These are phyloP conservation scores for Penicillium herquei DNA, from an alignment of 495 filamentous ascomycete species.

Conservation along the genomic window DNA sequence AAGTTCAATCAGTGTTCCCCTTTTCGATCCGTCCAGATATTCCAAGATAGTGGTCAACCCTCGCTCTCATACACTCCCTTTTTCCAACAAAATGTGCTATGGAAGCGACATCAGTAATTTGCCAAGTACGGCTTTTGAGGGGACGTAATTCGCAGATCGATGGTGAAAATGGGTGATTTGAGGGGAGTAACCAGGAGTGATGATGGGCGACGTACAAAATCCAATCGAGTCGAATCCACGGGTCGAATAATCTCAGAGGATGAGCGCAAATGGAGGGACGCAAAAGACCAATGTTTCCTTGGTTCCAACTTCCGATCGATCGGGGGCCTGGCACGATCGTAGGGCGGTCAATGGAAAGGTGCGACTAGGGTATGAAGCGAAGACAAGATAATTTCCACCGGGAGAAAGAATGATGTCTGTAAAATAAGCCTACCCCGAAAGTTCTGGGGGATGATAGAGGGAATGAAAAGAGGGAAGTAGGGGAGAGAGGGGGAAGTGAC, in stretches of 20 bases:
- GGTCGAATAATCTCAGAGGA: neutral
- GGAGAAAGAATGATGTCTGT: neutral
- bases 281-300: neutral
- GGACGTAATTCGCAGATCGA: neutral
- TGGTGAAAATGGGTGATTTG: too few species aligned
- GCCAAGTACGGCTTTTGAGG: neutral
- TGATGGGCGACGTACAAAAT: conserved; percentile 13
- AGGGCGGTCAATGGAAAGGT: conserved; percentile 16
- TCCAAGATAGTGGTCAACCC: too few species aligned
- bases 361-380: neutral
- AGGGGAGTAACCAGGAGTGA: too few species aligned
- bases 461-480: conserved; percentile 4
- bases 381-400: neutral
- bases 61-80: neutral
- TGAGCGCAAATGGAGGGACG: conserved; percentile 1
- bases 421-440: neutral
- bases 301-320: neutral
- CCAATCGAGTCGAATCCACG: conserved; percentile 2
- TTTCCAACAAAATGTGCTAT: neutral
- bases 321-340: conserved; percentile 8
- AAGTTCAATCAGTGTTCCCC: neutral
- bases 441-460: neutral
- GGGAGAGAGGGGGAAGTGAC: conserved; percentile 4
- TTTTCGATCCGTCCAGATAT: neutral
- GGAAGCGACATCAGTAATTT: conserved; percentile 14